A percentile compares a stretch with the other conserved stretches of the same genome.
These are phyloP conservation scores for Podospora australis DNA, from an alignment of 495 filamentous ascomycete species.

Conservation along the genomic window DNA sequence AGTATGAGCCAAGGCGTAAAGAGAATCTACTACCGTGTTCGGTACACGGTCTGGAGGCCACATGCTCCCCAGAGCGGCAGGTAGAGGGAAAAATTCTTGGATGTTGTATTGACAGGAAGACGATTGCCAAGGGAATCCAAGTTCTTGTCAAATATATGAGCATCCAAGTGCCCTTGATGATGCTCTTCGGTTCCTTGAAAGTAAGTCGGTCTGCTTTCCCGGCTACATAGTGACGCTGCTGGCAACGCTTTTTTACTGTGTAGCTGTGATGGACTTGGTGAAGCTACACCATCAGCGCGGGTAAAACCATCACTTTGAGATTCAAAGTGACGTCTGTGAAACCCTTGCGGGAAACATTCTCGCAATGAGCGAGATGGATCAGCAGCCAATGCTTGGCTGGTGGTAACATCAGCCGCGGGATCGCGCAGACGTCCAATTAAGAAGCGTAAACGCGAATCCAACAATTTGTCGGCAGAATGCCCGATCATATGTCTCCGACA, in stretches of 20 bases:
- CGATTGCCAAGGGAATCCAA: conserved; percentile 7
- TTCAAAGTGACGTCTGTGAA: too few relatives aligned
- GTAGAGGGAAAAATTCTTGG: neutral
- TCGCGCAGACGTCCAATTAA: conserved; percentile 5
- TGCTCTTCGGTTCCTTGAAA: neutral
- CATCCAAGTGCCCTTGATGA: neutral
- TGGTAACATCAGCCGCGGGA: conserved; percentile 1
- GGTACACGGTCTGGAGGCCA: too few relatives aligned
- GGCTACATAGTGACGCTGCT: too few relatives aligned
- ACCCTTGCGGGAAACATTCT: too few relatives aligned
- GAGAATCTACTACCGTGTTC: too few relatives aligned
- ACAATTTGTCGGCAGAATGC: conserved; percentile 14
- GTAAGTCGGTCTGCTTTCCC: neutral
- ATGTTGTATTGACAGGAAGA: neutral
- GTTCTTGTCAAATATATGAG: neutral
- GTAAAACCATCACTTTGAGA: too few relatives aligned
- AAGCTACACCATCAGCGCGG: too few relatives aligned
- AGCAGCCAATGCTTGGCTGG: conserved; percentile 5
- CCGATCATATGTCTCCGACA: conserved; percentile 12
- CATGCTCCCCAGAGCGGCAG: neutral
- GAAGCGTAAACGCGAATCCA: neutral
- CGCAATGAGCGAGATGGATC: too few relatives aligned
- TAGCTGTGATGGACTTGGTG: too few relatives aligned
- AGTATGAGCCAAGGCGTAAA: too few relatives aligned
- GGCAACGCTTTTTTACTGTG: too few relatives aligned